These are phyloP conservation scores for Cryphonectria japonica DNA, from an alignment of 2,329 filamentous ascomycete genomes.

Conservation along the genomic window DNA sequence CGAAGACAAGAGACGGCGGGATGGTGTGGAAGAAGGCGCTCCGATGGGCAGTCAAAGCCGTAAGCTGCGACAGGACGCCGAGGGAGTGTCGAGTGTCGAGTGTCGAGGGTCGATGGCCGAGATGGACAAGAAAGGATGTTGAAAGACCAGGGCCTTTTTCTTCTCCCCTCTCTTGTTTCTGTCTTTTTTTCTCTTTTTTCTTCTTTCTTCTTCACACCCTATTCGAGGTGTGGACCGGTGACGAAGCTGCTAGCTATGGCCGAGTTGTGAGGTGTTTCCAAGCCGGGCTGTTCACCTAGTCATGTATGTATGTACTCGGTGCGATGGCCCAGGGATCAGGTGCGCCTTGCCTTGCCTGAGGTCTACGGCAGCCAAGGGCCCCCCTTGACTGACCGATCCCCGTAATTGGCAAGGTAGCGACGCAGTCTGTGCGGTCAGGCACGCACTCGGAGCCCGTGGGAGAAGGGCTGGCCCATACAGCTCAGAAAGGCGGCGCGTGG, in stretches of 20 bases:
- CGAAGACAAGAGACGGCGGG: background rate
- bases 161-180: background rate
- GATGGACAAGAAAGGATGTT: background rate
- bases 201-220: background rate
- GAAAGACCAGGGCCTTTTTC: background rate
- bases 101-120: background rate
- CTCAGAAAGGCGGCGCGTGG: background rate
- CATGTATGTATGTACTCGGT: slow-evolving; percentile 12
- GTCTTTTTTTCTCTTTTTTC: background rate
- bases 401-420: background rate
- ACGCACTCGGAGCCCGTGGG: background rate
- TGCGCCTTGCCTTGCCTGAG: background rate
- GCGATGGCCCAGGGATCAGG: slow-evolving; percentile 6
- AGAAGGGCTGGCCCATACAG: background rate
- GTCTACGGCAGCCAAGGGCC: slow-evolving; percentile 1
- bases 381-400: slow-evolving; percentile 3
- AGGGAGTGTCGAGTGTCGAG: background rate
- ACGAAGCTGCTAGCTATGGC: background rate
- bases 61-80: background rate
- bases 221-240: background rate
- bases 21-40: background rate
- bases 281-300: background rate
- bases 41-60: background rate
- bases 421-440: slow-evolving; percentile 3
- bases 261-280: background rate